These are phyloP conservation scores for Nevesoporus exiguus DNA, from an alignment of 768 basidiomycete genomes.

Conservation along the genomic window DNA sequence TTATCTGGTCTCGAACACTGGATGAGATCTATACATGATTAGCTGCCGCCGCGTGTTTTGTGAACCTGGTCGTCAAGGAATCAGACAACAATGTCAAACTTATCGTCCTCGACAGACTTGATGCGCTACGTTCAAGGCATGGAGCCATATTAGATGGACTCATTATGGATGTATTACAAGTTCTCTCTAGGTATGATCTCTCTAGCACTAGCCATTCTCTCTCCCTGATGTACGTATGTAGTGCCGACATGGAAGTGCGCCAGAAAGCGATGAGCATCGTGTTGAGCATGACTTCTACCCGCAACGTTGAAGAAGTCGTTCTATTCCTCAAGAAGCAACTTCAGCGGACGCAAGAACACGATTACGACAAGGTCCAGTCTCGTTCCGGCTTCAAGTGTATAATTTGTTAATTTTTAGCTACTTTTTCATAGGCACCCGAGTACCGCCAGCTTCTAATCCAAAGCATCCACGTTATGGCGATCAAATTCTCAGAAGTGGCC, in stretches of 20 bases:
- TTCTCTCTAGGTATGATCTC: conserved; percentile 65
- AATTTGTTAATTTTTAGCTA: neutral
- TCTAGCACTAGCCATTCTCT: neutral
- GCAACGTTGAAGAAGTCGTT: conserved; percentile 96
- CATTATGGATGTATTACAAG: conserved; percentile 94
- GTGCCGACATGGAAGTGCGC: conserved; percentile 95
- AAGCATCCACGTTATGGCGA: conserved; percentile 93
- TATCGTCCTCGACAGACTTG: conserved; percentile 91
- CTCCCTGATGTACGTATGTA: conserved; percentile 26
- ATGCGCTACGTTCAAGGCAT: conserved; percentile 76
- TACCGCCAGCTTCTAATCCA: conserved; percentile 96
- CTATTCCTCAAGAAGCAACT: conserved; percentile 97
- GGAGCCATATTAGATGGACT: conserved; percentile 85
- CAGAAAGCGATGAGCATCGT: conserved; percentile 89
- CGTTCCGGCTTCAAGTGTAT: neutral
- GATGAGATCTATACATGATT: conserved; percentile 2
- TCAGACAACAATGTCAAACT: conserved; percentile 99
- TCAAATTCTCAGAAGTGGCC: conserved; percentile 96
- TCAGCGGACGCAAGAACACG: conserved; percentile 86
- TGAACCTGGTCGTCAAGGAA: conserved; percentile 89
- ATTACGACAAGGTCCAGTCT: conserved; percentile 78
- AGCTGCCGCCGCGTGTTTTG: conserved; percentile 89
- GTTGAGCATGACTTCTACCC: conserved; percentile 86
- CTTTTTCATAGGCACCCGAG: conserved; percentile 67
- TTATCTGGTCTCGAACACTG: neutral